phyloP scores from a whole-genome alignment of 305 asterid genomes.

The Euphrasia arctica region DNA sequence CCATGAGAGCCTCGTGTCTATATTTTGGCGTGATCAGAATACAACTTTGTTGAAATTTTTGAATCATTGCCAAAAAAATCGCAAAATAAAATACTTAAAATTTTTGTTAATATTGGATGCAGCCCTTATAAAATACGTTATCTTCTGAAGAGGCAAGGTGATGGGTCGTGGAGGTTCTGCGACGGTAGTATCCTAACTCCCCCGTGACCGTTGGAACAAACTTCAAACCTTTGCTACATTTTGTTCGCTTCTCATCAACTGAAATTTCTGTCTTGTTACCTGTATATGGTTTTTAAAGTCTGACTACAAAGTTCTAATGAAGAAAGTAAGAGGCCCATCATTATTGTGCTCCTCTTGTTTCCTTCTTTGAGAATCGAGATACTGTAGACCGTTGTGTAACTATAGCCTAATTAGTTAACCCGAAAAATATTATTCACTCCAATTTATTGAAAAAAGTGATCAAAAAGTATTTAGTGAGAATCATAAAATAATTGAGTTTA shows the following conservation, averaged over 20 bases:
- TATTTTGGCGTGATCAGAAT: too few relatives aligned
- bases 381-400: slow-evolving; percentile 22
- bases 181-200: slow-evolving; percentile 65
- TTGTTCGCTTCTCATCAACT: too few relatives aligned
- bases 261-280: neutral
- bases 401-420: slow-evolving; percentile 27
- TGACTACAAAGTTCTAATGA: slow-evolving; percentile 18
- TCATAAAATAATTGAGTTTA: too few relatives aligned
- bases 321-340: slow-evolving; percentile 12
- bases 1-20: too few relatives aligned
- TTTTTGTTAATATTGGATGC: slow-evolving; percentile 35
- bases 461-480: too few relatives aligned
- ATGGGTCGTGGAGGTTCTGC: slow-evolving; percentile 88
- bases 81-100: neutral
- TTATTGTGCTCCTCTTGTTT: neutral
- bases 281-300: slow-evolving; percentile 33
- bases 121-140: slow-evolving; percentile 87
- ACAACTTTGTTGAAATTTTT: too few relatives aligned
- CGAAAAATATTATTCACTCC: too few relatives aligned
- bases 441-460: too few relatives aligned
- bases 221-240: slow-evolving; percentile 20
- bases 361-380: slow-evolving; percentile 8
- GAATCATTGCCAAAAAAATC: too few relatives aligned
- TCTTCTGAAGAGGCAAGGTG: slow-evolving; percentile 71
- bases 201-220: slow-evolving; percentile 29